Evolutionary conservation across 2,329 filamentous ascomycete genomes (phyloP), one percentile per base, ranked within the genome.

Genomic region (Pseudogymnoascus sp.): DNA sequence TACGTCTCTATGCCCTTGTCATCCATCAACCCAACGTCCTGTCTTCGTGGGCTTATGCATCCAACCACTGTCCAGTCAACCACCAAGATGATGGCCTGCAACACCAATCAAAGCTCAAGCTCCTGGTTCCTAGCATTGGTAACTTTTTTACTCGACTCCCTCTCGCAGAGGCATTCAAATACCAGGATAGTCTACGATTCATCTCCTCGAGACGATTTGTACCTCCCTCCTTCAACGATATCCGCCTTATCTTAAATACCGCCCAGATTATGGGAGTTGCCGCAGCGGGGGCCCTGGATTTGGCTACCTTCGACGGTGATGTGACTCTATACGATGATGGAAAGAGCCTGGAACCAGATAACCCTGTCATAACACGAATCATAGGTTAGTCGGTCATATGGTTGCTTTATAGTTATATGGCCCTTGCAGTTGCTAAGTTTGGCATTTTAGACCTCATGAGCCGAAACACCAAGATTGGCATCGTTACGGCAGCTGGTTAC

Each of bases 251-350:
- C 60, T 84, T 99, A 68, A 99, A 99, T 77, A 94, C 94, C 39
- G 92, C 94, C 15, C 94, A 99, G 76, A 81, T 93, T 64, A 92
- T 97, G 87, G 91, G 91, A 39, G 84, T 97, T n/a, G 88, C 91
- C 13, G 85, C 84, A 25, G 78, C 80, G 48, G 87, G 89, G 21
- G 82, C 85, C 4, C 81, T 97, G 7, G 86, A 94, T 68, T 82
- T 99, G 3, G 88, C 96, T 61, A 99, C 94, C 0, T 99, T 99
- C 73, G 94, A 99, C 74, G 94, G 94, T 75, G 94, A 99, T 75
- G 92, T 99, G 59, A 99, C 94, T 1, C 81, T 99, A 21, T 99
- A 99, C 74, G 89, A 92, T 63, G 90, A 99, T 71, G 94, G 94
- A 10, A 82, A 91, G 69, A 90, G 85, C 66, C 80, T 99, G 7